Conservation (phyloP, 225 moss, liverwort and hornwort species). For the Asterella californica region DNA sequence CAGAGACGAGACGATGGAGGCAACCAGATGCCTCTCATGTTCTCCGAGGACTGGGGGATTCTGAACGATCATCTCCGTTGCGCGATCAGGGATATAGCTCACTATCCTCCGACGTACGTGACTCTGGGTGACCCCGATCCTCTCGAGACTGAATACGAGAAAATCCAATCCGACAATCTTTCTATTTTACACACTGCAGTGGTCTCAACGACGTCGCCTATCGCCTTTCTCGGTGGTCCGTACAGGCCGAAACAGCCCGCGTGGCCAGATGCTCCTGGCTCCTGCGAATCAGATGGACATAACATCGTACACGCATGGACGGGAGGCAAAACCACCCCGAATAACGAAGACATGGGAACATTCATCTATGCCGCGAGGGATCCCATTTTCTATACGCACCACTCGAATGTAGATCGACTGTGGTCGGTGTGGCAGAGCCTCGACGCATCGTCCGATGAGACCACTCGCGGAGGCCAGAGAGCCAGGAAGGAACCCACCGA, state of each 20-base stretch:
- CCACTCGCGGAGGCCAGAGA: slow-evolving; percentile 22
- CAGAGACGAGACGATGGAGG: slow-evolving; percentile 12
- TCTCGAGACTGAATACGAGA: not conserved
- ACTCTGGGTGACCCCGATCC: slow-evolving; percentile 18
- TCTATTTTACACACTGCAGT: slow-evolving; percentile 30
- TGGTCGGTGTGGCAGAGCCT: slow-evolving; percentile 36
- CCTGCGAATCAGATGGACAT: not conserved
- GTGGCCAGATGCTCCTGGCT: not conserved
- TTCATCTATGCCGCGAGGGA: slow-evolving; percentile 31
- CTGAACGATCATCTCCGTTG: slow-evolving; percentile 3
- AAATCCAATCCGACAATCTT: not conserved
- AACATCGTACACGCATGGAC: slow-evolving; percentile 43
- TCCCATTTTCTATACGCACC: slow-evolving; percentile 35
- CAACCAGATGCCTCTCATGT: not conserved
- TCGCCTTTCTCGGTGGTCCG: slow-evolving; percentile 34
- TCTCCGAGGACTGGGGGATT: not conserved
- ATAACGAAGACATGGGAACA: slow-evolving; percentile 25
- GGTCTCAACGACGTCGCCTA: slow-evolving; percentile 28
- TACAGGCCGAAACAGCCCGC: not conserved
- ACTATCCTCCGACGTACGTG: slow-evolving; percentile 22
- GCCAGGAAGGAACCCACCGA: not conserved
- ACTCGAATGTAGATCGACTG: slow-evolving; percentile 36
- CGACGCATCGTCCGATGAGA: not conserved
- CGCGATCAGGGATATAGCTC: slow-evolving; percentile 26
- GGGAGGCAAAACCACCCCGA: slow-evolving; percentile 20